A percentile compares a stretch with the other conserved stretches of the same genome.
phyloP scores from a whole-genome alignment of 345 rosid species.

The Lepidium didymum region DNA sequence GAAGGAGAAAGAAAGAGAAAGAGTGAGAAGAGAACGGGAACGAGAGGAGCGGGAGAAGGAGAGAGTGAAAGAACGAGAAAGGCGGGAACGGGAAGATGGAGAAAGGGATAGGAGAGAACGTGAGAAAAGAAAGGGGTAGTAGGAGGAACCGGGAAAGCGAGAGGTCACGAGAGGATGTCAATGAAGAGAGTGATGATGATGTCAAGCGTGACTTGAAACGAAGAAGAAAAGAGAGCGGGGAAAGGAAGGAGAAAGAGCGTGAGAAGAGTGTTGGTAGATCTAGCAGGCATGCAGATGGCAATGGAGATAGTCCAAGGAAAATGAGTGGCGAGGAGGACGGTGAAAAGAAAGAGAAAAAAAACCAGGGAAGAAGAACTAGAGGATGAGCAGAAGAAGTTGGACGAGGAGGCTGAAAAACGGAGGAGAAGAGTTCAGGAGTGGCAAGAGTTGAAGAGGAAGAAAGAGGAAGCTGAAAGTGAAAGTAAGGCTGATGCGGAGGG shows the following conservation, averaged over 20 bases:
- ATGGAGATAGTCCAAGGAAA: conserved; percentile 50
- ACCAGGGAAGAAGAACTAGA: conserved; percentile 76
- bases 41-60: conserved; percentile 29
- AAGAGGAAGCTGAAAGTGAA: conserved; percentile 69
- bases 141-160: conserved; percentile 53
- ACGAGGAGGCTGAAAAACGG: conserved; percentile 82
- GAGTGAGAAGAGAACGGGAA: conserved; percentile 29
- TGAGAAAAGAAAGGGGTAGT: conserved; percentile 53
- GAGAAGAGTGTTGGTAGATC: conserved; percentile 50
- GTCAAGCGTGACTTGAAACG: conserved; percentile 45
- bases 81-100: conserved; percentile 32
- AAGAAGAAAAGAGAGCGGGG: conserved; percentile 50
- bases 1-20: conserved; percentile 22
- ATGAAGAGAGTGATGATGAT: conserved; percentile 57
- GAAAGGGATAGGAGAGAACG: conserved; percentile 32
- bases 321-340: conserved; percentile 44
- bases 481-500: conserved; percentile 48
- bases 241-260: conserved; percentile 54
- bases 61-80: conserved; percentile 29
- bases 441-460: conserved; percentile 88
- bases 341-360: conserved; percentile 47
- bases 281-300: conserved; percentile 46
- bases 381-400: conserved; percentile 73
- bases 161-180: conserved; percentile 44
- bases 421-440: conserved; percentile 96